Conservation (phyloP, 176 grass and related monocot species). For the Cenchrus fungigraminus region DNA sequence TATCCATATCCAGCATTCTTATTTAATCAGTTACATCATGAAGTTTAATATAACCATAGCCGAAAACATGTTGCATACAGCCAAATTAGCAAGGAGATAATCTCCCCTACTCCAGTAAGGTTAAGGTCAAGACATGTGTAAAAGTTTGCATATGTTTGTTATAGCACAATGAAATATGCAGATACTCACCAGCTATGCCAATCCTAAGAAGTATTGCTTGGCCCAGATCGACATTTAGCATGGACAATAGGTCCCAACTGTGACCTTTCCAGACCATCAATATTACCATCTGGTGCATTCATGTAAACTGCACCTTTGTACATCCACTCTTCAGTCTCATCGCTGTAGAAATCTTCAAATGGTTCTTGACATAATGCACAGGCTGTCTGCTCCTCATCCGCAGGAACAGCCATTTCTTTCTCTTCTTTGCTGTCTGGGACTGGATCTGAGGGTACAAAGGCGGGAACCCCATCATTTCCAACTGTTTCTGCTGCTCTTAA, state of each 20-base stretch:
- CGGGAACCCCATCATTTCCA: constrained; percentile 86
- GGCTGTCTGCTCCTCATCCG: constrained; percentile 82
- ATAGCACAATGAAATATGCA: constrained; percentile 24
- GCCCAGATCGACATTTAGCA: constrained; percentile 87
- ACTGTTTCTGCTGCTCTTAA: constrained; percentile 84
- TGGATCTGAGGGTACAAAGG: constrained; percentile 64
- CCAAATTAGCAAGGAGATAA: neutral
- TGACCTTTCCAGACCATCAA: constrained; percentile 58
- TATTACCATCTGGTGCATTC: constrained; percentile 75
- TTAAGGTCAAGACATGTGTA: constrained; percentile 1
- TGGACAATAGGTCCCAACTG: constrained; percentile 93
- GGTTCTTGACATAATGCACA: constrained; percentile 94
- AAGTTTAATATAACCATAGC: neutral
- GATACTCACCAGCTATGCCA: constrained; percentile 60
- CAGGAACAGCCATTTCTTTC: constrained; percentile 85
- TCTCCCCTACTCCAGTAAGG: neutral
- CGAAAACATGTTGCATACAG: constrained; percentile 2
- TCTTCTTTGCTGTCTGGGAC: constrained; percentile 70
- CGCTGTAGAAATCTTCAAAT: constrained; percentile 98
- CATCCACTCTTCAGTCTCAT: constrained; percentile 99
- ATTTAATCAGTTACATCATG: neutral
- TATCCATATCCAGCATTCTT: constrained; percentile 3
- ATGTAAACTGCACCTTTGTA: constrained; percentile 97
- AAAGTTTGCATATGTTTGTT: constrained; percentile 8
- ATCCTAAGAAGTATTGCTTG: constrained; percentile 46